These are phyloP conservation scores for Jasminum sambac DNA, from an alignment of 257 asterid species.

Conservation along the genomic window DNA sequence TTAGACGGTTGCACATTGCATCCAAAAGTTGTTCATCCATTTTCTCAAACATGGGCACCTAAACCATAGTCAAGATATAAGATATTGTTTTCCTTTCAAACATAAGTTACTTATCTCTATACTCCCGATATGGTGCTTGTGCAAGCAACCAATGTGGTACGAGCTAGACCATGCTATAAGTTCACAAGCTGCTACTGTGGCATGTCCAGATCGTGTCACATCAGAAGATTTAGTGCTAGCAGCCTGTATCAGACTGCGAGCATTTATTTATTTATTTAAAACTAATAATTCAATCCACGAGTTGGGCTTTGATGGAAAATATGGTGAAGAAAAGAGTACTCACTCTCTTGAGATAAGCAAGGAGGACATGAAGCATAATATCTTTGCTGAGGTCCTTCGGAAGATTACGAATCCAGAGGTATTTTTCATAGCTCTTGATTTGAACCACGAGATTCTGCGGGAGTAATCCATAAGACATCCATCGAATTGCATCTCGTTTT, in stretches of 20 bases:
- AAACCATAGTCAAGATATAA: conserved; percentile 6
- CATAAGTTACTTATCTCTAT: too few relatives aligned
- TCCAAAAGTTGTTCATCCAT: conserved; percentile 95
- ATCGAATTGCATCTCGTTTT: conserved; percentile 94
- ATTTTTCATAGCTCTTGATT: conserved; percentile 85
- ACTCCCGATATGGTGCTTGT: too few relatives aligned
- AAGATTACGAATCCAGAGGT: conserved; percentile 70
- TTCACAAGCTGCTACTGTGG: too few relatives aligned
- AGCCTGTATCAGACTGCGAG: too few relatives aligned
- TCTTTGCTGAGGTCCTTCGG: conserved; percentile 97
- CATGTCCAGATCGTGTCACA: too few relatives aligned
- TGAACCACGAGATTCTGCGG: conserved; percentile 76
- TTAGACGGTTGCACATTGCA: conserved; percentile 83
- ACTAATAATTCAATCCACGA: background rate
- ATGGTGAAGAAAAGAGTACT: conserved; percentile 24
- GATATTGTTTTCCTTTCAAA: too few relatives aligned
- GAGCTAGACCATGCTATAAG: too few relatives aligned
- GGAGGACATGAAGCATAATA: conserved; percentile 87
- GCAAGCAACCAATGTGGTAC: too few relatives aligned
- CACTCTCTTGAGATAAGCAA: conserved; percentile 81
- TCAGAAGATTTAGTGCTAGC: too few relatives aligned
- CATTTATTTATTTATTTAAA: too few relatives aligned
- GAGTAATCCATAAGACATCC: conserved; percentile 95
- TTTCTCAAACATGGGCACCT: conserved; percentile 98
- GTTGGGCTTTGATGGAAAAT: too few relatives aligned